phyloP scores from a whole-genome alignment of 805 yeast species.

The Wickerhamomyces alni region DNA sequence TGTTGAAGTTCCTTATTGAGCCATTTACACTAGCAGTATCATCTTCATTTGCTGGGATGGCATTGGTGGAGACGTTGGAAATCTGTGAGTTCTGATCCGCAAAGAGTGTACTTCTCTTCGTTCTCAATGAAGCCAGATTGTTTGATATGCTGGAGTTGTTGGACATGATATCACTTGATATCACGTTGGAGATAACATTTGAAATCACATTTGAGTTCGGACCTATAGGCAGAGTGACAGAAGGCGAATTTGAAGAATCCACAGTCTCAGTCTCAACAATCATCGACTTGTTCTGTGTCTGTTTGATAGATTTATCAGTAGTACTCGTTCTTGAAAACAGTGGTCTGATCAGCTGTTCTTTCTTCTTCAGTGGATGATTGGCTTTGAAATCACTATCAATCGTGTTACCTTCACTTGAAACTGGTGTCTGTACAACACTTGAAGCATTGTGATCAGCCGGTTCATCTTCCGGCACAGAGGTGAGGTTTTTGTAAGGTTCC shows the following conservation, averaged over 20 bases:
- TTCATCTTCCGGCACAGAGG: too few relatives aligned
- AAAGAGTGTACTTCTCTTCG: slow-evolving; percentile 30
- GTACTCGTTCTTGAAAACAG: slow-evolving; percentile 21
- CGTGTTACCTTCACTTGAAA: background rate
- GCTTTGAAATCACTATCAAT: background rate
- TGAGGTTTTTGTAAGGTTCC: background rate
- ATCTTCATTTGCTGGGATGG: slow-evolving; percentile 10
- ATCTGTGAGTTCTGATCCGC: slow-evolving; percentile 13
- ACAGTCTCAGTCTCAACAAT: slow-evolving; percentile 63
- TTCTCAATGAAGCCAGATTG: slow-evolving; percentile 25
- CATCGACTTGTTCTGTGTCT: slow-evolving; percentile 28
- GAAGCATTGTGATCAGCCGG: background rate
- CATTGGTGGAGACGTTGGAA: slow-evolving; percentile 5
- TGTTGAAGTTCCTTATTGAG: slow-evolving; percentile 19
- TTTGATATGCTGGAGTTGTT: slow-evolving; percentile 23
- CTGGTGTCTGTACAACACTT: background rate
- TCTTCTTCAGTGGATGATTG: slow-evolving; percentile 4
- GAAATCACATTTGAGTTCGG: slow-evolving; percentile 4
- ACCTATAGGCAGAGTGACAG: slow-evolving; percentile 23
- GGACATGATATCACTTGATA: slow-evolving; percentile 12
- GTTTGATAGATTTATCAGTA: slow-evolving; percentile 14
- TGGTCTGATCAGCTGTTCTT: slow-evolving; percentile 20
- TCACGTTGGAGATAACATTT: slow-evolving; percentile 5
- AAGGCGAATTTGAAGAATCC: slow-evolving; percentile 32
- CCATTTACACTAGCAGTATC: slow-evolving; percentile 21